Percentiles rank a stretch among this genome's conserved stretches.
Conservation (phyloP, 306 rosid genomes). For the Inga oerstediana region DNA sequence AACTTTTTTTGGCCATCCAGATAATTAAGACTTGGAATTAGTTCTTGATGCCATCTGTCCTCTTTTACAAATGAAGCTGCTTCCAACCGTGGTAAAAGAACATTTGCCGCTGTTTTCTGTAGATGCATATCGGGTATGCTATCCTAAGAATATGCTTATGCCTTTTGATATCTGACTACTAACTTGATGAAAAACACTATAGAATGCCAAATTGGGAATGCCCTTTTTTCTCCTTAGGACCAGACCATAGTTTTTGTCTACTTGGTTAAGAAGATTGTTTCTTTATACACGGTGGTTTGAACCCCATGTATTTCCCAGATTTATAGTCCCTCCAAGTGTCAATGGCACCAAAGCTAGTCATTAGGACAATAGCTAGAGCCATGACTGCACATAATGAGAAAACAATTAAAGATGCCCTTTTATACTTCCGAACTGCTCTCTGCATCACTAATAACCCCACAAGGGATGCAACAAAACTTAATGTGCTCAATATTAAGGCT, state of each 20-base stretch:
- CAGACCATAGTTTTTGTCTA: not conserved
- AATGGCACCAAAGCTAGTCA: conserved; percentile 74
- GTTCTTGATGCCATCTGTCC: not conserved
- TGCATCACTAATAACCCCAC: conserved; percentile 68
- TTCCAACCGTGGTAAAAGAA: not conserved
- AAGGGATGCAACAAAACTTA: conserved; percentile 72
- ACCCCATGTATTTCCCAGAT: conserved; percentile 77
- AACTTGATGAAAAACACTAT: not conserved
- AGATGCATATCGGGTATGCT: not conserved
- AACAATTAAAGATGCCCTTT: conserved; percentile 79
- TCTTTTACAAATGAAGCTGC: not conserved
- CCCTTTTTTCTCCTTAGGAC: not conserved
- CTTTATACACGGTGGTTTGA: conserved; percentile 65
- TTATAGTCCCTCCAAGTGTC: too few species aligned
- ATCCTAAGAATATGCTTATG: not conserved
- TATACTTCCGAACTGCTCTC: conserved; percentile 57
- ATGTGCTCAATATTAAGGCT: conserved; percentile 55
- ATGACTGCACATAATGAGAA: conserved; percentile 68
- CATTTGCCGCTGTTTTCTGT: not conserved
- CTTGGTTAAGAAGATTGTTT: conserved; percentile 24
- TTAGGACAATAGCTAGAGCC: conserved; percentile 71
- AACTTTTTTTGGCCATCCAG: not conserved
- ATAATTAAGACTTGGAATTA: not conserved
- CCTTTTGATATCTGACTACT: not conserved
- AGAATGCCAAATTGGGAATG: not conserved